Base-by-base conservation (phyloP, 139 green algal species). In the Coelastrella sp. region DNA sequence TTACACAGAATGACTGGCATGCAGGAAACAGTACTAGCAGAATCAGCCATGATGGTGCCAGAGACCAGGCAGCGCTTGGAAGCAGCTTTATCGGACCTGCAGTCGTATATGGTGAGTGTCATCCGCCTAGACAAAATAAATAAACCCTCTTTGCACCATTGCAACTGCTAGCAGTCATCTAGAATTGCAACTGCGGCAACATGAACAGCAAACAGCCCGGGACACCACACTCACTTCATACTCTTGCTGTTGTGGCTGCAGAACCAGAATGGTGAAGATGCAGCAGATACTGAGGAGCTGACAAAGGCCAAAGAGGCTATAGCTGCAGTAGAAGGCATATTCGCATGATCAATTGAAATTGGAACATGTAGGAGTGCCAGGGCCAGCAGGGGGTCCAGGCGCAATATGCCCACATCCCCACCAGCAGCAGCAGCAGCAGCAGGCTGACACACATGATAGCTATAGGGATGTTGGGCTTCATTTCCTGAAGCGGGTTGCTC, bases 1-100 rank as follows among this genome's bases (percentile, higher is more conserved):
- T 49, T 49, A 49, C 35, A 49, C 35, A 49, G 35, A 49, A 49
- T 49, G 35, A 49, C 35, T 49, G 35, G 35, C 10, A n/a, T 83
- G 90, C 94, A 99, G 96, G 97, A 99, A 85, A 98, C 96, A 58
- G 96, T 98, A 25, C 89, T 98, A n/a, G 89, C 93, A 65, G 97
- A 99, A 91, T 94, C 96, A 0, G 87, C 89, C 8, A 96, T 96
- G 89, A 99, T 99, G 96, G 94, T 99, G 12, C 97, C 97, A 15
- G 96, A 99, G 88, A 98, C 95, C 0, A 81, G 94, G 74, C 91
- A 97, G 76, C 93, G 96, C 7, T 75, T 99, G 14, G 95, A 98
- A 79, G 88, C 93, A 14, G 97, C 96, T 9, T 66, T 98, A 35
- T 68, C 83, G 57, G 96, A 98, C 70, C 90, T 99, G 63, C 89